A percentile compares a stretch with the other conserved stretches of the same genome.
phyloP scores from a whole-genome alignment of 805 yeast species.

The Zygosaccharomyces gambellarensis region DNA sequence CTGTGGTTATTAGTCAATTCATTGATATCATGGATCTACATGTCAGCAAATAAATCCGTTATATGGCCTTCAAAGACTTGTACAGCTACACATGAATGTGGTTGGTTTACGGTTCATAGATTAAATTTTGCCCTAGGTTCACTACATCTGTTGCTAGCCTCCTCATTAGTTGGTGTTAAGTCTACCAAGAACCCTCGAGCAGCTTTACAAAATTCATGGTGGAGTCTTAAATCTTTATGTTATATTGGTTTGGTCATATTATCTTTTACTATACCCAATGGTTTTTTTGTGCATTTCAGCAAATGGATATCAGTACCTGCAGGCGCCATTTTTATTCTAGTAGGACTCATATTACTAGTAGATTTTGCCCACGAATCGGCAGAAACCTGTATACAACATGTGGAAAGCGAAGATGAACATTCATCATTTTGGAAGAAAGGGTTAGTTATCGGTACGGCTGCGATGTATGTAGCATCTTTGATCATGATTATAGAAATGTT shows the following conservation, averaged over 20 bases:
- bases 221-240: constrained; percentile 69
- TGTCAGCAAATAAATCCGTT: constrained; percentile 74
- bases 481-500: constrained; percentile 76
- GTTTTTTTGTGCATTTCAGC: constrained; percentile 84
- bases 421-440: constrained; percentile 68
- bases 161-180: constrained; percentile 63
- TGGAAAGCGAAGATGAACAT: constrained; percentile 70
- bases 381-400: constrained; percentile 85
- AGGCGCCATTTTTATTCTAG: constrained; percentile 78
- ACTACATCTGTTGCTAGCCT: constrained; percentile 68
- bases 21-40: constrained; percentile 79
- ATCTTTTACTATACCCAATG: constrained; percentile 80
- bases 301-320: constrained; percentile 81
- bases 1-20: constrained; percentile 70
- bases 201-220: constrained; percentile 82
- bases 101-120: constrained; percentile 92
- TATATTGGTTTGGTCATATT: constrained; percentile 54
- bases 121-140: constrained; percentile 82
- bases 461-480: constrained; percentile 74
- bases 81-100: constrained; percentile 78
- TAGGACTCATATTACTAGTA: constrained; percentile 84
- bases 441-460: constrained; percentile 77
- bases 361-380: constrained; percentile 99
- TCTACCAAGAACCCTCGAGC: constrained; percentile 76
- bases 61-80: constrained; percentile 73